Percentiles rank a stretch among this genome's conserved stretches.
Conservation (phyloP, 768 basidiomycete genomes). For the Leccinum rimulosum region DNA sequence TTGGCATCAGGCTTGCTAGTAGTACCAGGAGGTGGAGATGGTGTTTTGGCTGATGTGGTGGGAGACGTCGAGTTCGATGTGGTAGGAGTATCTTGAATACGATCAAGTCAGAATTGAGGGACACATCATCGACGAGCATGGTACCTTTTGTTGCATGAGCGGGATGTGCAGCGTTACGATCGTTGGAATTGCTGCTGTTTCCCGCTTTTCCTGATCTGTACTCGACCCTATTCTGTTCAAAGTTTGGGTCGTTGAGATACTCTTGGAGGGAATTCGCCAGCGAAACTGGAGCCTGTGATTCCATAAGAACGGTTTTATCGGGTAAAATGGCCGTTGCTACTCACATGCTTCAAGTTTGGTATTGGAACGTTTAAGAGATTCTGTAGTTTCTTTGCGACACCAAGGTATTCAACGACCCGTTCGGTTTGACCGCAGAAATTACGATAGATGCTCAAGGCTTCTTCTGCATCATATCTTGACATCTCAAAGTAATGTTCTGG, state of each 20-base stretch:
- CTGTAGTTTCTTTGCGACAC: constrained; percentile 88
- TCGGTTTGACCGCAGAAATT: constrained; percentile 95
- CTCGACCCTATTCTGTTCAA: constrained; percentile 91
- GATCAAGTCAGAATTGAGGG: not conserved
- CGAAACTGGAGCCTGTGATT: constrained; percentile 81
- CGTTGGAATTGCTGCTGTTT: constrained; percentile 41
- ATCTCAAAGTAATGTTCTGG: constrained; percentile 97
- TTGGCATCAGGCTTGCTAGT: constrained; percentile 35
- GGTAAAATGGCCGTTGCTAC: constrained; percentile 22
- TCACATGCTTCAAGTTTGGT: constrained; percentile 87
- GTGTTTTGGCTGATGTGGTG: constrained; percentile 20
- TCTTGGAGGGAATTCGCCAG: constrained; percentile 93
- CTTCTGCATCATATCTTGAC: constrained; percentile 88
- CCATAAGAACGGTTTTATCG: not conserved
- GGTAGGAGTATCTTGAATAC: constrained; percentile 13
- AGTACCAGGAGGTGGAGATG: constrained; percentile 23
- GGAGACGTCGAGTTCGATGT: constrained; percentile 21
- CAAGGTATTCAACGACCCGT: constrained; percentile 87
- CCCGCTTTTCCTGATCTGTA: constrained; percentile 81
- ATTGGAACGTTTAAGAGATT: constrained; percentile 92
- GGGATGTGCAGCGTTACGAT: constrained; percentile 9
- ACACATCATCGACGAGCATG: not conserved
- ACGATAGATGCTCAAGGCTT: constrained; percentile 85
- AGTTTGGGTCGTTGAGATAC: constrained; percentile 94
- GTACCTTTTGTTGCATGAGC: constrained; percentile 19